Evolutionary conservation across 208 protist species (phyloP).

Genomic region (Trypanosoma avium): DNA sequence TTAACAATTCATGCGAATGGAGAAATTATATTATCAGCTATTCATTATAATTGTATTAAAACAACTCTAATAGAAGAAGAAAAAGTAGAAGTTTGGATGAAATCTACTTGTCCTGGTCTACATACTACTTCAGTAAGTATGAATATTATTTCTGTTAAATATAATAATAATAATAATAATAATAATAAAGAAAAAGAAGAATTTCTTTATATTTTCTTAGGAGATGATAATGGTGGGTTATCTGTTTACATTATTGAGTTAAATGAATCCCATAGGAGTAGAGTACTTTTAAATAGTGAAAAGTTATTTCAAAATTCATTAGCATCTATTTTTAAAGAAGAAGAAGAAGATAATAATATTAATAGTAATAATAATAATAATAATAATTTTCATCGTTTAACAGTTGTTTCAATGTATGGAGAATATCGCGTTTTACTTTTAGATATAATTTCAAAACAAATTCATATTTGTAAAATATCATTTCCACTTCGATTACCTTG

Average conservation of each 20-base stretch:
- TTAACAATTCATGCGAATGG: conserved; percentile 20
- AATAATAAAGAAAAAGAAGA: not conserved
- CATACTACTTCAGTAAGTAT: conserved; percentile 17
- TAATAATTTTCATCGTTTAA: conserved; percentile 9
- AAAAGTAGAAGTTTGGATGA: not conserved
- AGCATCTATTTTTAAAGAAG: conserved; percentile 1
- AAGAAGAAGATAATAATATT: not conserved
- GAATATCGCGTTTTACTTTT: conserved; percentile 16
- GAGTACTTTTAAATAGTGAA: not conserved
- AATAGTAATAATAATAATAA: too few species aligned
- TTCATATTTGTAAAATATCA: conserved; percentile 7
- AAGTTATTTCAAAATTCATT: conserved; percentile 8
- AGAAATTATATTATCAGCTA: conserved; percentile 6
- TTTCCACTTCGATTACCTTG: conserved; percentile 49
- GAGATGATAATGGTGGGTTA: conserved; percentile 14
- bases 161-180: not conserved
- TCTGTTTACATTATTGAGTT: conserved; percentile 3
- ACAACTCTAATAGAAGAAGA: not conserved
- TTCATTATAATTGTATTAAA: not conserved
- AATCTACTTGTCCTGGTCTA: not conserved
- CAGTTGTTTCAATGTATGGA: conserved; percentile 12
- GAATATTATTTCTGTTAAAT: not conserved
- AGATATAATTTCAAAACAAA: not conserved
- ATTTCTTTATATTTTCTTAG: conserved; percentile 10
- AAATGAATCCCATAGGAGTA: not conserved